A percentile compares a stretch with the other conserved stretches of the same genome.
Conservation (phyloP, 257 asterid species). For the Nicotiana otophora region DNA sequence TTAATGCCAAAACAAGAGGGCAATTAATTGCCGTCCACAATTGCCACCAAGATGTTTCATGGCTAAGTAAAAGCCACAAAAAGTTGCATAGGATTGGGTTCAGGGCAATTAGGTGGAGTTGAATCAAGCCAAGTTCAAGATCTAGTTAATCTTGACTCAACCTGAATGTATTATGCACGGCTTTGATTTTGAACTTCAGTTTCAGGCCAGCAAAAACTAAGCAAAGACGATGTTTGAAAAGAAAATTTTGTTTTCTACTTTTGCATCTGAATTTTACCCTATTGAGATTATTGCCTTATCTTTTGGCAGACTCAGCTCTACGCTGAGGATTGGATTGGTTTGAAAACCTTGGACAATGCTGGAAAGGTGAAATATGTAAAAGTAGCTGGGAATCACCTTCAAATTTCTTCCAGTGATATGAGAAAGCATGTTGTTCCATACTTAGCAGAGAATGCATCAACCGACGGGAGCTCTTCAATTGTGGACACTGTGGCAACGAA, state of each 20-base stretch:
- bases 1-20: neutral
- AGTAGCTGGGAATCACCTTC: constrained; percentile 78
- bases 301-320: constrained; percentile 25
- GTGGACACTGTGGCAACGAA: neutral
- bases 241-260: neutral
- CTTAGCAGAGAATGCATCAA: constrained; percentile 32
- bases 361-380: constrained; percentile 56
- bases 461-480: neutral
- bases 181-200: neutral
- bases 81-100: neutral
- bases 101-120: neutral
- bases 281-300: neutral
- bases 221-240: neutral
- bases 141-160: neutral
- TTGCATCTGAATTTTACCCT: neutral
- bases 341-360: constrained; percentile 58
- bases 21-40: neutral
- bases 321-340: constrained; percentile 81
- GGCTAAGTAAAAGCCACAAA: neutral
- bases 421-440: constrained; percentile 62
- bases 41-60: neutral
- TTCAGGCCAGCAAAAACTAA: neutral
- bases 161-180: neutral
- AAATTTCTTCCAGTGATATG: constrained; percentile 66
- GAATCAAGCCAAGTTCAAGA: neutral